Percentiles rank a stretch among this genome's conserved stretches.
phyloP scores from a whole-genome alignment of 139 green algal species.

The Volvox africanus region DNA sequence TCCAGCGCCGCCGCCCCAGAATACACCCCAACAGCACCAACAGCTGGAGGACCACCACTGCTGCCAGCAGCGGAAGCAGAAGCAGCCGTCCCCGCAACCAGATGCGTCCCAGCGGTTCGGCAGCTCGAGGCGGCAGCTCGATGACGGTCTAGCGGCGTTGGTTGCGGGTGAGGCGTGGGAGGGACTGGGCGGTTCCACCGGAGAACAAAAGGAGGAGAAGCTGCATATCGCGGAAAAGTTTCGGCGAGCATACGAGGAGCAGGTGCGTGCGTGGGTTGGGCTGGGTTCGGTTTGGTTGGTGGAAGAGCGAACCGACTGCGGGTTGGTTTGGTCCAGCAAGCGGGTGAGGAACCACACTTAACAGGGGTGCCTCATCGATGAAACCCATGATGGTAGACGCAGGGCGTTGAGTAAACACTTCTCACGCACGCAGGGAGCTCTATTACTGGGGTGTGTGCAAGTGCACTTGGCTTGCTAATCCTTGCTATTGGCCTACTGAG shows the following conservation, averaged over 20 bases:
- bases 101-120: not conserved
- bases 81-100: not conserved
- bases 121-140: not conserved
- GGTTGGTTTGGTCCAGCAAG: not conserved
- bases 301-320: not conserved
- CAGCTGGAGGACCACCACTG: not conserved
- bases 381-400: not conserved
- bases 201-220: not conserved
- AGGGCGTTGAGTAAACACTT: not conserved
- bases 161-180: slow-evolving; percentile 2
- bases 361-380: not conserved
- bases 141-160: slow-evolving; percentile 25
- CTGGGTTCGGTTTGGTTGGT: no score
- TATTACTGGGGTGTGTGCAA: not conserved
- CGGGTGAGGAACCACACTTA: not conserved
- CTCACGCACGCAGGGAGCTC: not conserved
- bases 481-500: not conserved
- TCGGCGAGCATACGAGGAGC: slow-evolving; percentile 31
- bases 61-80: not conserved
- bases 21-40: not conserved
- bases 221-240: slow-evolving; percentile 46
- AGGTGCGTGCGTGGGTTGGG: not conserved
- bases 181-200: not conserved
- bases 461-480: no score
- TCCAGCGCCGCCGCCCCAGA: not conserved